These are phyloP conservation scores for Xanthoconium separans DNA, from an alignment of 1,284 basidiomycete species.

Conservation along the genomic window DNA sequence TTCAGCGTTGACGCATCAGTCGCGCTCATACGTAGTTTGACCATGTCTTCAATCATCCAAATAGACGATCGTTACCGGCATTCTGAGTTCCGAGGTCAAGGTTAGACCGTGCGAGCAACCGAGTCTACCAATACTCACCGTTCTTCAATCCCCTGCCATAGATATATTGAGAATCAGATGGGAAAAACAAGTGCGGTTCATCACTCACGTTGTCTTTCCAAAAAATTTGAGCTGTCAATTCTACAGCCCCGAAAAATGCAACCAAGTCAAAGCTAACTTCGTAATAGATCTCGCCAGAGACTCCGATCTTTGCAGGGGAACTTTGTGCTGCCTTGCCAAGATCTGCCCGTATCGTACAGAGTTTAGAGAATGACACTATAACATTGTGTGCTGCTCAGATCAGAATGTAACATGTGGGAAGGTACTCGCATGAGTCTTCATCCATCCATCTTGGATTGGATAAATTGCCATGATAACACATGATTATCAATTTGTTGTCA, in stretches of 20 bases:
- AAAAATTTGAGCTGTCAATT: slow-evolving; percentile 1
- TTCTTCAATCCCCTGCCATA: neutral
- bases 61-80: too few relatives aligned
- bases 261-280: neutral
- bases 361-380: neutral
- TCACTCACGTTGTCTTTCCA: neutral
- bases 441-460: neutral
- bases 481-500: neutral
- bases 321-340: neutral
- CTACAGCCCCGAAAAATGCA: neutral
- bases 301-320: neutral
- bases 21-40: too few relatives aligned
- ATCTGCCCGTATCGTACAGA: neutral
- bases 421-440: neutral
- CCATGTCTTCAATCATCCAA: too few relatives aligned
- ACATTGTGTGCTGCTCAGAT: neutral
- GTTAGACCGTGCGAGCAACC: too few relatives aligned
- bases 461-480: neutral
- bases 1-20: too few relatives aligned
- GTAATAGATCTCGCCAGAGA: neutral
- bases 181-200: too few relatives aligned
- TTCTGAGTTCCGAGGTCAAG: too few relatives aligned
- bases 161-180: too few relatives aligned
- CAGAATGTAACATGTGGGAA: too few relatives aligned
- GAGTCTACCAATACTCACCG: neutral